These are phyloP conservation scores for Cryptococcus sp. DNA, from an alignment of 1,284 basidiomycete species.

Conservation along the genomic window DNA sequence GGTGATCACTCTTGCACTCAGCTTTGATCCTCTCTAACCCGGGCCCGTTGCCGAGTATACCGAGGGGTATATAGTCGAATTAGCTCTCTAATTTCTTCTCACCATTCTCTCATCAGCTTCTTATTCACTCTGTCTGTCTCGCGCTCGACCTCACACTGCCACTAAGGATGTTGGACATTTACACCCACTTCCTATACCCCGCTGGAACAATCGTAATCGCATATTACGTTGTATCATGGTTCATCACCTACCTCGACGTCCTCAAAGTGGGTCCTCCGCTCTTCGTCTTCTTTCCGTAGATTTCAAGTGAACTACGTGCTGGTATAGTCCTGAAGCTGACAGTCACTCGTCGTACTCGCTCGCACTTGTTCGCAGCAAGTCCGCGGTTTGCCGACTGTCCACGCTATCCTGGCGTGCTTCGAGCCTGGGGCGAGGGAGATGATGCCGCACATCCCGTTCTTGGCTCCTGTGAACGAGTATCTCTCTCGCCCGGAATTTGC, in stretches of 20 bases:
- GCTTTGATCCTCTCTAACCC: too few relatives aligned
- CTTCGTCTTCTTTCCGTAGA: neutral
- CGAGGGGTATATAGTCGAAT: too few relatives aligned
- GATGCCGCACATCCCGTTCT: constrained; percentile 27
- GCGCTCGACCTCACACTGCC: neutral
- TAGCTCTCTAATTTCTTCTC: too few relatives aligned
- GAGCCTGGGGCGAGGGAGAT: constrained; percentile 22
- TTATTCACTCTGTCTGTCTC: neutral
- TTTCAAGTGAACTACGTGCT: neutral
- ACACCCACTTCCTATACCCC: too few relatives aligned
- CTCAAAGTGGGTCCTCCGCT: constrained; percentile 3
- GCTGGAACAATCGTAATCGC: constrained; percentile 2
- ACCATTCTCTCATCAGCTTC: neutral
- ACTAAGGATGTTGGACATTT: neutral
- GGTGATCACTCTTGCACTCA: too few relatives aligned
- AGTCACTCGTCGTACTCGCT: too few relatives aligned
- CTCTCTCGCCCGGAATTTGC: constrained; percentile 21
- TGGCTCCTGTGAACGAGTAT: constrained; percentile 20
- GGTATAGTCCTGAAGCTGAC: neutral
- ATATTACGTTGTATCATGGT: constrained; percentile 1
- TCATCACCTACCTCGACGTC: constrained; percentile 7
- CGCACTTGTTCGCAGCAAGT: constrained; percentile 20
- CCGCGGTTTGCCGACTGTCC: constrained; percentile 22
- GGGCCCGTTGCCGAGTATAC: too few relatives aligned
- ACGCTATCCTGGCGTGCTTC: constrained; percentile 23